Conservation (phyloP, 352 stramenopile species). For the Plasmopara muralis region DNA sequence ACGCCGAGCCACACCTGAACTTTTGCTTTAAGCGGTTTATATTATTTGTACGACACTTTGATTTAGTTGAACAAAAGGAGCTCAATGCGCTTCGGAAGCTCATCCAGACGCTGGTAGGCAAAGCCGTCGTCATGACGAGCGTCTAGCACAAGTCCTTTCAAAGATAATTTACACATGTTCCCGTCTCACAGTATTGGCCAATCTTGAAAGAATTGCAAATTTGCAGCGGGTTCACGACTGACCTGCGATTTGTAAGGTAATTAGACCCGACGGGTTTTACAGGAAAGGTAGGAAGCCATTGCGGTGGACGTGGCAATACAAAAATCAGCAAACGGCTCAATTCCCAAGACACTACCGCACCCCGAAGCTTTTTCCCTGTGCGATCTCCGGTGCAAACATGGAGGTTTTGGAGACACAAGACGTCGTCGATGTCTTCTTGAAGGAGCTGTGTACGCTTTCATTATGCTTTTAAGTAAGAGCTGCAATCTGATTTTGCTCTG, state of each 20-base stretch:
- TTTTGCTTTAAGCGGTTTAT: conserved; percentile 98
- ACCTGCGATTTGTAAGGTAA: conserved; percentile 20
- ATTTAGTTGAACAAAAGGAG: conserved; percentile 91
- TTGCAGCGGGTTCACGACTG: conserved; percentile 8
- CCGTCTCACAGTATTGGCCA: conserved; percentile 27
- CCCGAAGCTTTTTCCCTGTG: conserved; percentile 2
- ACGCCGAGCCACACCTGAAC: conserved; percentile 92
- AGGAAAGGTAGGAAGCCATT: conserved; percentile 15
- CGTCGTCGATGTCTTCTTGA: conserved; percentile 34
- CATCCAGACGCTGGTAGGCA: conserved; percentile 49
- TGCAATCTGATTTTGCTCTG: background rate
- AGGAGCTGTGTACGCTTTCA: conserved; percentile 35
- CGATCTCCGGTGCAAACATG: conserved; percentile 9
- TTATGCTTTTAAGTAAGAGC: background rate
- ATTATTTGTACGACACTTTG: conserved; percentile 92
- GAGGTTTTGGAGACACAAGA: conserved; percentile 25
- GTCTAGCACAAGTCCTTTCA: conserved; percentile 8
- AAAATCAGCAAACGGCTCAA: conserved; percentile 15
- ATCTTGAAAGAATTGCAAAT: conserved; percentile 18
- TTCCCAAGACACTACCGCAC: conserved; percentile 11
- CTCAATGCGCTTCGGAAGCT: conserved; percentile 91
- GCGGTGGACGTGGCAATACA: conserved; percentile 14
- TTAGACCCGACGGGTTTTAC: conserved; percentile 1
- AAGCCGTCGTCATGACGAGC: conserved; percentile 8
- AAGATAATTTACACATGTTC: conserved; percentile 17